phyloP scores from a whole-genome alignment of 352 stramenopile genomes.

The Phytophthora boehmeriae region DNA sequence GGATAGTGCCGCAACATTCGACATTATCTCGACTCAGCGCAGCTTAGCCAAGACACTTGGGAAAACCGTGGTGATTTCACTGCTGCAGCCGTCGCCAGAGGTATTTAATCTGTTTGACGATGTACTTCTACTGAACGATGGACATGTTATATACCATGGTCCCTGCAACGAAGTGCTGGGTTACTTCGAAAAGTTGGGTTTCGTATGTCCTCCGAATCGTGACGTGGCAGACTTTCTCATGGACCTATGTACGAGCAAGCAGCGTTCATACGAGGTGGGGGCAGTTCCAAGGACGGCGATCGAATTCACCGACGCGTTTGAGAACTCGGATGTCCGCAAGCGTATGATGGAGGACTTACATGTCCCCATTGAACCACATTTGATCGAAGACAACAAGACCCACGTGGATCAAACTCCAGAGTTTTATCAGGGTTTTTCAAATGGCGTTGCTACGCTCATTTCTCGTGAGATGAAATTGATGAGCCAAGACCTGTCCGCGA shows the following conservation, averaged over 20 bases:
- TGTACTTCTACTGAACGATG: constrained; percentile 86
- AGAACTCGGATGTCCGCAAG: constrained; percentile 25
- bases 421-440: constrained; percentile 30
- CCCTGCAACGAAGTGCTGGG: constrained; percentile 48
- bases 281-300: constrained; percentile 2
- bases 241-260: constrained; percentile 36
- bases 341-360: constrained; percentile 21
- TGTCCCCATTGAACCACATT: constrained; percentile 1
- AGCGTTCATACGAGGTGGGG: constrained; percentile 31
- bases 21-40: constrained; percentile 41
- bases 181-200: constrained; percentile 83
- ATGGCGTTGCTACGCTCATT: constrained; percentile 11
- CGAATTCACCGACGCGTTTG: constrained; percentile 33
- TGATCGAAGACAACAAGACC: constrained; percentile 11
- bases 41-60: constrained; percentile 37
- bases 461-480: constrained; percentile 34
- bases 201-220: constrained; percentile 40
- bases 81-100: constrained; percentile 90
- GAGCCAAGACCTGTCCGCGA: constrained; percentile 25
- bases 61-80: constrained; percentile 60
- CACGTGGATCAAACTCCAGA: constrained; percentile 29
- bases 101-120: constrained; percentile 92
- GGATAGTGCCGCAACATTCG: constrained; percentile 27
- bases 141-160: constrained; percentile 85
- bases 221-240: constrained; percentile 55